These are phyloP conservation scores for Syzygium syzygioides DNA, from an alignment of 441 rosid genomes.

Conservation along the genomic window DNA sequence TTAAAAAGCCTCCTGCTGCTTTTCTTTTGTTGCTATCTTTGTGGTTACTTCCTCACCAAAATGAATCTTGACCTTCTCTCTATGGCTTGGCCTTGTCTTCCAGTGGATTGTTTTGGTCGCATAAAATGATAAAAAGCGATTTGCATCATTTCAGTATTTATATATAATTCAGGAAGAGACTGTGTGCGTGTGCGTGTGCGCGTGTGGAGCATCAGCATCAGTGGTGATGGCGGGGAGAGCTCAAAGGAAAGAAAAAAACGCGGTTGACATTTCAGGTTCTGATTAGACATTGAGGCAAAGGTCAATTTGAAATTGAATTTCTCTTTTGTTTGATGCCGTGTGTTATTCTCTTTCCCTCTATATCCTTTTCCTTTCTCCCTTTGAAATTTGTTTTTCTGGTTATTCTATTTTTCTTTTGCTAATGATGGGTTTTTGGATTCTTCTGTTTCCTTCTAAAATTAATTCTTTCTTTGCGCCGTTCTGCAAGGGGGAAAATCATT, in stretches of 20 bases:
- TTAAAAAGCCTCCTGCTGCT: constrained; percentile 6
- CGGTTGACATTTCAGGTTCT: constrained; percentile 63
- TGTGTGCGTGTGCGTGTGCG: constrained; percentile 15
- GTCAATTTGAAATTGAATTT: constrained; percentile 35
- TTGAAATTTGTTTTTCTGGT: not conserved
- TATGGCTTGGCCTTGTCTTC: not conserved
- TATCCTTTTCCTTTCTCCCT: not conserved
- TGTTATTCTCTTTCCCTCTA: not conserved
- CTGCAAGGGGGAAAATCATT: not conserved
- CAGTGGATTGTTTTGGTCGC: constrained; percentile 17
- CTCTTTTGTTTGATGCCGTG: not conserved
- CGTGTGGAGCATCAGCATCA: not conserved
- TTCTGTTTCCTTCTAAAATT: not conserved
- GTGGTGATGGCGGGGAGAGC: not conserved
- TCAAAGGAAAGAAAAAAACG: constrained; percentile 3
- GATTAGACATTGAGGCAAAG: constrained; percentile 33
- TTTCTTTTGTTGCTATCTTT: constrained; percentile 2
- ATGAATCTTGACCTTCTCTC: not conserved
- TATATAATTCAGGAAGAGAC: constrained; percentile 8
- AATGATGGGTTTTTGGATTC: not conserved
- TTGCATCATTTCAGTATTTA: constrained; percentile 39
- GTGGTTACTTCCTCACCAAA: not conserved
- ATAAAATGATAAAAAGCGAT: constrained; percentile 65
- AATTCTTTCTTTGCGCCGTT: not conserved
- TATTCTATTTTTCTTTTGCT: not conserved